Percentiles rank a stretch among this genome's conserved stretches.
phyloP scores from a whole-genome alignment of 2,329 filamentous ascomycete species.

The Helicocarpus griseus region DNA sequence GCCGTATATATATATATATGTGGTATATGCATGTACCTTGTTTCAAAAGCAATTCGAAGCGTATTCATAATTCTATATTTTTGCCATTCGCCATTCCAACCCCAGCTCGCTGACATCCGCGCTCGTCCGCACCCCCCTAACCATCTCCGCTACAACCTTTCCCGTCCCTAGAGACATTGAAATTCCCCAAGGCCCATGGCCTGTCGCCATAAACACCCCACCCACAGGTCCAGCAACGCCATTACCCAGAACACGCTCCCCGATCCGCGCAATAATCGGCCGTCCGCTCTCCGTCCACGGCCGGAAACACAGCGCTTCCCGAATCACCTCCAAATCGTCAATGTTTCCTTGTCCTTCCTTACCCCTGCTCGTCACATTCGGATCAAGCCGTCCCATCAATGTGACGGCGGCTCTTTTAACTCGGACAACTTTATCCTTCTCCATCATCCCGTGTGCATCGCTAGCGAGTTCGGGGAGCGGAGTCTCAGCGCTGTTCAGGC shows the following conservation, averaged over 20 bases:
- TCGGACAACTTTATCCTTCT: constrained; percentile 29
- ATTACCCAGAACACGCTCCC: constrained; percentile 45
- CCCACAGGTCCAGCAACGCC: constrained; percentile 39
- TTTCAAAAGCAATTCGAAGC: no score
- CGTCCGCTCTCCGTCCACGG: constrained; percentile 55
- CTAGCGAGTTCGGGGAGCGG: constrained; percentile 49
- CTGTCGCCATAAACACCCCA: constrained; percentile 61
- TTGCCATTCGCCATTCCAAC: constrained; percentile 14
- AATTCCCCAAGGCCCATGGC: constrained; percentile 71
- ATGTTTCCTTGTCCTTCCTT: constrained; percentile 22
- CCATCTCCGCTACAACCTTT: constrained; percentile 59
- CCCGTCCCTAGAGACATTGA: constrained; percentile 58
- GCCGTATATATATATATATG: no score
- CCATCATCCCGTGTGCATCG: constrained; percentile 29
- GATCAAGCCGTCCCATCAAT: constrained; percentile 24
- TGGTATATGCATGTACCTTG: no score
- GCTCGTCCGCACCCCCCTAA: constrained; percentile 48
- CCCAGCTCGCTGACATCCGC: constrained; percentile 50
- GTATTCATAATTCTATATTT: background rate
- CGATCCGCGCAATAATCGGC: constrained; percentile 53
- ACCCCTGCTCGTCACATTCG: constrained; percentile 5
- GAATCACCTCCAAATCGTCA: constrained; percentile 52
- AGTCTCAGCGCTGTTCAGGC: constrained; percentile 54
- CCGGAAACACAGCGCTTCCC: constrained; percentile 62
- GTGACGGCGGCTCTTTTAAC: constrained; percentile 24